Base-by-base conservation (phyloP, 2,329 filamentous ascomycete species). In the Fusarium beomiforme region DNA sequence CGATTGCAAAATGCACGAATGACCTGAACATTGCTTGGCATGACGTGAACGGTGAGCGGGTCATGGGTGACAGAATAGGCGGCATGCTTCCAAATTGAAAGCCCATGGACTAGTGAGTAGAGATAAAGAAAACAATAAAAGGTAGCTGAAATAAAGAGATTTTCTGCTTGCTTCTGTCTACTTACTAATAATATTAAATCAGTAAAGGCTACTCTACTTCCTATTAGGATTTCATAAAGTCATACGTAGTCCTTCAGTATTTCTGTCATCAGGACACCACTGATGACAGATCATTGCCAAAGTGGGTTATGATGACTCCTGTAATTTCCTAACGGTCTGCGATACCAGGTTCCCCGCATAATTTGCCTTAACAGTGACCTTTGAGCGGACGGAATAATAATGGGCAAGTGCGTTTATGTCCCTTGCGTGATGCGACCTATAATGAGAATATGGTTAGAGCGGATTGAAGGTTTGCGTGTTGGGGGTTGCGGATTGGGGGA, bases 321-420 rank as follows among this genome's bases (percentile, higher is more conserved):
- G 55, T 10, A 68, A 68, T 68, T 63, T 68, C 65, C 39, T 42
- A 29, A 29, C 29, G 17, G 23, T 24, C 12, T 34, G 10, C 11
- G 3, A 56, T 36, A 14, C 63, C 10, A 33, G 57, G 65, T 68
- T 57, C 65, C 65, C 65, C 63, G 57, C 65, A 37, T 46, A 3
- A 1, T 55, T 2, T 11, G 44, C 10, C 23, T 29, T 34, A 11
- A 9, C 3, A 53, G 31, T 21, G n/a, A 23, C 6, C 26, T 5
- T 17, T 26, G n/a, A 63, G 11, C n/a, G 46, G 47, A 49, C 37
- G 41, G 31, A 64, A 55, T 33, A 54, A 59, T 36, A 23, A 23
- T 9, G 31, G 7, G 5, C 12, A 19, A 34, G 39, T 21, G 23
- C 6, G 17, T 13, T 39, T 16, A 23, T 44, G 37, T 36, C 29